phyloP scores from a whole-genome alignment of 2,329 filamentous ascomycete species.

The Alternaria brassicicola region DNA sequence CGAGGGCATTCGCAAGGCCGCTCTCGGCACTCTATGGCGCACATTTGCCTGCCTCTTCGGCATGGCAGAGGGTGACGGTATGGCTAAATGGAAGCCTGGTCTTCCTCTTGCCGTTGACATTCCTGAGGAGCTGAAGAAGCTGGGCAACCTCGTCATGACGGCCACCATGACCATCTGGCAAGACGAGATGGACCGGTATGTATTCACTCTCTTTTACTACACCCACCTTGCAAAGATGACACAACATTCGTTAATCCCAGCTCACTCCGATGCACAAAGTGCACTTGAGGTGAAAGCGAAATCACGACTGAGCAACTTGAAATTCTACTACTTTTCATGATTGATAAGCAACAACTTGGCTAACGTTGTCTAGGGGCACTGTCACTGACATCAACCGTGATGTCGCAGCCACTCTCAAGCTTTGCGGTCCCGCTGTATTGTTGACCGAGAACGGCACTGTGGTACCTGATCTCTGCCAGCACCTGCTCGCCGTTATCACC shows the following conservation, averaged over 20 bases:
- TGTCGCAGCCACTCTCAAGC: conserved; percentile 85
- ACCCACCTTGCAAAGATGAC: conserved; percentile 68
- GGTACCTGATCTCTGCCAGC: conserved; percentile 76
- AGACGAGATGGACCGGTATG: conserved; percentile 92
- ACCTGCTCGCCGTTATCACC: conserved; percentile 79
- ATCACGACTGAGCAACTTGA: conserved; percentile 61
- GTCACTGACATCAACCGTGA: conserved; percentile 96
- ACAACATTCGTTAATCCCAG: conserved; percentile 92
- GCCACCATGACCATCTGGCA: conserved; percentile 85
- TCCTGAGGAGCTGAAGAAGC: conserved; percentile 78
- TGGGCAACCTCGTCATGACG: conserved; percentile 83
- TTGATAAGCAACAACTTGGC: conserved; percentile 13
- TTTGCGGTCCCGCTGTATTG: conserved; percentile 86
- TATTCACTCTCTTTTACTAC: conserved; percentile 41
- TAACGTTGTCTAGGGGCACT: conserved; percentile 66
- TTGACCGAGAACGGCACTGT: conserved; percentile 67
- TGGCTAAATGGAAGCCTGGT: conserved; percentile 85
- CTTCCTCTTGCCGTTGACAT: conserved; percentile 81
- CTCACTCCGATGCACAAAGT: conserved; percentile 94
- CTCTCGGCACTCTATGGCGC: conserved; percentile 89
- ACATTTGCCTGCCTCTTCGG: conserved; percentile 91
- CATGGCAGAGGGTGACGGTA: conserved; percentile 78
- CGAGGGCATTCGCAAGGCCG: conserved; percentile 90
- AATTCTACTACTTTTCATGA: conserved; percentile 44
- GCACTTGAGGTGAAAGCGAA: conserved; percentile 90